Base-by-base conservation (phyloP, 2,329 filamentous ascomycete species). In the Torrubiellomyces zombiae region DNA sequence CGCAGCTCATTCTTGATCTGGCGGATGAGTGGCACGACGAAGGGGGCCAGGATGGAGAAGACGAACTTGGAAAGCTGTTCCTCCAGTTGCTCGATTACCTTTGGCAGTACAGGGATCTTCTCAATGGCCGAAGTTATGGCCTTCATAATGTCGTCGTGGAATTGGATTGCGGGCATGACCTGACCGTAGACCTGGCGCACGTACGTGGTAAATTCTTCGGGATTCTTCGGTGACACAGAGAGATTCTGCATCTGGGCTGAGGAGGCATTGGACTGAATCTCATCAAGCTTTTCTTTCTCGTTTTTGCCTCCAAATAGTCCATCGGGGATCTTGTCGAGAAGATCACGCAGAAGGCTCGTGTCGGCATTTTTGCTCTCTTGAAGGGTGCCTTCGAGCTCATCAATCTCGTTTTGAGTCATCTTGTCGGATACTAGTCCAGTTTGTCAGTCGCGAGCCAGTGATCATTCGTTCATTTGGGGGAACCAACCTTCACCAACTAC, bases 41-140 rank as follows among this genome's bases (percentile, higher is more conserved):
- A 89, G 6, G 85, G 85, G 2, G 85, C 85, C 36, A 94, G 70
- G 28, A 93, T 63, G n/a, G 76, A 79, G 53, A 93, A 93, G 31
- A 92, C 80, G 48, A 91, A 93, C 39, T 86, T 55, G 27, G 78
- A 89, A 34, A 93, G 63, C 51, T 92, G 78, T 32, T 92, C 80
- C 50, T 86, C 75, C 10, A 93, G 55, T 47, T 92, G 72, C 53
- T 92, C 82, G 28, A 93, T 66, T 20, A 93, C 60, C 38, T 91
- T 76, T 26, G 81, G 80, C 11, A 94, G 58, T 19, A 92, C 63
- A 0, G 85, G 85, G 20, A 94, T 83, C 36, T 79, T 74, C 50
- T 91, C 79, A 31, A 93, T 74, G 9, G 80, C 73, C 39, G 75
- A 60, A 23, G 69, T 68, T 40, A 94, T 85, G 25, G 54, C 56